These are phyloP conservation scores for Pilatotrama ljubarskyi DNA, from an alignment of 768 basidiomycete species.

Conservation along the genomic window DNA sequence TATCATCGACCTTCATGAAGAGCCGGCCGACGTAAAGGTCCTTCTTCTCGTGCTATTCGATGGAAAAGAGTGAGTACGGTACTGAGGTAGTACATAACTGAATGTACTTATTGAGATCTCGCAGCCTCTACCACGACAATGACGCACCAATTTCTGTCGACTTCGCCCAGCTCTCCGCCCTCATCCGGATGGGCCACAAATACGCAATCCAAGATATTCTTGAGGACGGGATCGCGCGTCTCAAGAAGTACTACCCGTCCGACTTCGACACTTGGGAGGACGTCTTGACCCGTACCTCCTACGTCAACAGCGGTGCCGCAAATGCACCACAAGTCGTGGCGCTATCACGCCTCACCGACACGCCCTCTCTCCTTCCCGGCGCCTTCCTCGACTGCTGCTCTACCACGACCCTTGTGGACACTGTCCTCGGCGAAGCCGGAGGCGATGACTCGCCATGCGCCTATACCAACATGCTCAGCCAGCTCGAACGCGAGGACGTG, in stretches of 20 bases:
- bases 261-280: neutral
- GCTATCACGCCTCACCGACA: constrained; percentile 13
- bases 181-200: constrained; percentile 13
- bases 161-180: neutral
- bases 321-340: neutral
- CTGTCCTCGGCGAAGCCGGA: neutral
- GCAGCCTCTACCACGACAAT: neutral
- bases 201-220: constrained; percentile 2
- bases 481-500: neutral
- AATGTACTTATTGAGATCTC: neutral
- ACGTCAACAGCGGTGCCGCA: neutral
- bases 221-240: neutral
- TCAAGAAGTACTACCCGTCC: constrained; percentile 1
- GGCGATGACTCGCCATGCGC: neutral
- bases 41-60: constrained; percentile 5
- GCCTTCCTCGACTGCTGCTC: constrained; percentile 5
- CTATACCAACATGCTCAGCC: neutral
- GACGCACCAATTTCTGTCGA: neutral
- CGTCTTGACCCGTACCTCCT: neutral
- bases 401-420: neutral
- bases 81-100: too few species aligned
- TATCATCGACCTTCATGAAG: constrained; percentile 3
- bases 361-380: constrained; percentile 3
- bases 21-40: neutral
- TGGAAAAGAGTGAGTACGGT: neutral